Evolutionary conservation across 2,329 filamentous ascomycete species (phyloP).

Genomic region (Pleoardoris graminearum): DNA sequence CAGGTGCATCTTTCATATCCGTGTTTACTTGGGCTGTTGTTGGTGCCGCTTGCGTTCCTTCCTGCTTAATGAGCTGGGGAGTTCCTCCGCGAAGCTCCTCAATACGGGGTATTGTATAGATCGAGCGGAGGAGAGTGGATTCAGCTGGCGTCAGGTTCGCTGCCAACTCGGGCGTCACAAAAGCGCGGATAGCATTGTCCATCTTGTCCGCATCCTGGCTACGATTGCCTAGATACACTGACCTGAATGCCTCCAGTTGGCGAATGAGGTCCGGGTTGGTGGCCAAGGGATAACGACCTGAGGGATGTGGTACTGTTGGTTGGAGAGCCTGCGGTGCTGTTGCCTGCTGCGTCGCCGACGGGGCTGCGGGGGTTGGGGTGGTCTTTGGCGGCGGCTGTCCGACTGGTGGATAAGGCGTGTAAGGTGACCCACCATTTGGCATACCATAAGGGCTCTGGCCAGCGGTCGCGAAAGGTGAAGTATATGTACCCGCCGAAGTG

Average conservation of each 20-base stretch:
- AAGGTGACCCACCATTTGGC: slow-evolving; percentile 26
- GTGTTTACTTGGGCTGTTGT: slow-evolving; percentile 11
- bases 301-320: slow-evolving; percentile 22
- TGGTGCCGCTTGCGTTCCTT: background rate
- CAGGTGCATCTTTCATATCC: slow-evolving; percentile 13
- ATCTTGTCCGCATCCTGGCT: slow-evolving; percentile 33
- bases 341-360: slow-evolving; percentile 15
- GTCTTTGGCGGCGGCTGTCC: slow-evolving; percentile 23
- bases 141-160: slow-evolving; percentile 31
- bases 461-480: slow-evolving; percentile 34
- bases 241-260: slow-evolving; percentile 41
- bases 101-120: slow-evolving; percentile 24
- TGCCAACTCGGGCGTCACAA: slow-evolving; percentile 29
- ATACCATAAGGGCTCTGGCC: slow-evolving; percentile 35
- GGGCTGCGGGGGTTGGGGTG: slow-evolving; percentile 13
- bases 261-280: slow-evolving; percentile 34
- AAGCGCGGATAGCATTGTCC: slow-evolving; percentile 40
- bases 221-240: slow-evolving; percentile 32
- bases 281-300: slow-evolving; percentile 35
- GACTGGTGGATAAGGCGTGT: slow-evolving; percentile 31
- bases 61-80: slow-evolving; percentile 2
- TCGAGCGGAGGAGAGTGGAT: slow-evolving; percentile 26
- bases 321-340: slow-evolving; percentile 9
- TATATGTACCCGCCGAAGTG: slow-evolving; percentile 30
- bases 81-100: slow-evolving; percentile 4